Percentiles rank a stretch among this genome's conserved stretches.
Conservation (phyloP, 2,329 filamentous ascomycete species). For the Calcarisporium arbuscula region DNA sequence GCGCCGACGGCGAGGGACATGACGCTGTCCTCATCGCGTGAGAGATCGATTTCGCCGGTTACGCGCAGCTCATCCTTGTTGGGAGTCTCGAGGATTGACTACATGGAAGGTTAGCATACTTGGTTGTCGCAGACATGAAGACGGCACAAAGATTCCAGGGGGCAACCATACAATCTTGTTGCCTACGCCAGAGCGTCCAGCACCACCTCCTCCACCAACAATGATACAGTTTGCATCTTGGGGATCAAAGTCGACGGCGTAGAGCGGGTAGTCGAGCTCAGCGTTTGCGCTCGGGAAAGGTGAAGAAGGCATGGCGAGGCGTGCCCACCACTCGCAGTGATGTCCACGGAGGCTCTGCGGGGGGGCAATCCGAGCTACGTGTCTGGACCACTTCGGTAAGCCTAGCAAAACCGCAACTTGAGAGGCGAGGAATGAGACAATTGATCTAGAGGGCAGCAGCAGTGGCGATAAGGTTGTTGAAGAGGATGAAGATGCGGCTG, state of each 20-base stretch:
- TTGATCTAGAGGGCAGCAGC: too few relatives aligned
- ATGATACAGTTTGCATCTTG: constrained; percentile 69
- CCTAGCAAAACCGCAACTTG: too few relatives aligned
- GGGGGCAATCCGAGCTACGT: too few relatives aligned
- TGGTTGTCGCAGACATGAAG: too few relatives aligned
- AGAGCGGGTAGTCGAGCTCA: constrained; percentile 75
- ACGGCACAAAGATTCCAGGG: background rate
- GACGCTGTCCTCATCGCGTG: constrained; percentile 81
- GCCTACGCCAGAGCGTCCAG: constrained; percentile 70
- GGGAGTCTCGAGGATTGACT: constrained; percentile 69
- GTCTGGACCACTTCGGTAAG: too few relatives aligned
- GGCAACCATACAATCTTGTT: constrained; percentile 69
- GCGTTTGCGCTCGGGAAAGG: constrained; percentile 50
- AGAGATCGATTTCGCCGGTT: constrained; percentile 68
- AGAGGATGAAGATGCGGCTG: background rate
- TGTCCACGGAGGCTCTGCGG: background rate
- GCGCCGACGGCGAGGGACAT: constrained; percentile 70
- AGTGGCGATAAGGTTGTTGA: background rate
- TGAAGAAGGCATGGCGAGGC: constrained; percentile 27
- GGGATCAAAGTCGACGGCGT: constrained; percentile 82
- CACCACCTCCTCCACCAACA: constrained; percentile 82
- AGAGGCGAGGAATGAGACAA: too few relatives aligned
- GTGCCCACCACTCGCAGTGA: constrained; percentile 1
- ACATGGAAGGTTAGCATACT: constrained; percentile 12
- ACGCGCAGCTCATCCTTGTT: constrained; percentile 57